Evolutionary conservation across 495 filamentous ascomycete genomes (phyloP).

Genomic region (Podospora appendiculata): DNA sequence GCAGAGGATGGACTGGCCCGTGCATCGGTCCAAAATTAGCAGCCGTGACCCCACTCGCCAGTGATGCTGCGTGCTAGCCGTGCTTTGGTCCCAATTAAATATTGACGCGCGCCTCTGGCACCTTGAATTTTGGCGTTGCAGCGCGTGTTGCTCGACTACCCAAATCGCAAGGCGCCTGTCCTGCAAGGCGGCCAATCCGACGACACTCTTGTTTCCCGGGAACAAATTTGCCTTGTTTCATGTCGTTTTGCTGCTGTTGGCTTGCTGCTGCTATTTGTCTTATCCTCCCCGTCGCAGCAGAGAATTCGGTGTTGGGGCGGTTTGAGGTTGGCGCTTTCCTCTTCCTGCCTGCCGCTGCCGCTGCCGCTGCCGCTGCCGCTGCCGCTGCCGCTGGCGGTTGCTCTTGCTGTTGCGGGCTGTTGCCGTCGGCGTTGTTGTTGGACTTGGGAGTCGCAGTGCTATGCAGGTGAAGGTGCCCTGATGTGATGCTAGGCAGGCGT

Average conservation of each 20-base stretch:
- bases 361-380: too few species aligned
- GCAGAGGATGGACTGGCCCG: background rate
- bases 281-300: background rate
- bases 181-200: slow-evolving; percentile 13
- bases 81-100: slow-evolving; percentile 4
- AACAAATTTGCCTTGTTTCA: slow-evolving; percentile 16
- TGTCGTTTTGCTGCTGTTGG: slow-evolving; percentile 9
- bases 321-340: too few species aligned
- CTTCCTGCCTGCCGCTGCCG: too few species aligned
- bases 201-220: background rate
- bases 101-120: slow-evolving; percentile 14
- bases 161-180: background rate
- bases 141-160: background rate
- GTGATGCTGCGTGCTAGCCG: background rate
- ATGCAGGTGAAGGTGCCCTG: too few species aligned
- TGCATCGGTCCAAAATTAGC: background rate
- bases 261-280: slow-evolving; percentile 7
- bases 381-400: too few species aligned
- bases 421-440: too few species aligned
- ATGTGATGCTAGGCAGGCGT: too few species aligned
- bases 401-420: too few species aligned
- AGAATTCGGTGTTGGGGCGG: background rate
- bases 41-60: background rate
- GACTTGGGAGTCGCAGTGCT: too few species aligned
- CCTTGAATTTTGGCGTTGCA: background rate